Evolutionary conservation across 352 stramenopile genomes (phyloP).

Genomic region (Globisporangium sylvaticum): DNA sequence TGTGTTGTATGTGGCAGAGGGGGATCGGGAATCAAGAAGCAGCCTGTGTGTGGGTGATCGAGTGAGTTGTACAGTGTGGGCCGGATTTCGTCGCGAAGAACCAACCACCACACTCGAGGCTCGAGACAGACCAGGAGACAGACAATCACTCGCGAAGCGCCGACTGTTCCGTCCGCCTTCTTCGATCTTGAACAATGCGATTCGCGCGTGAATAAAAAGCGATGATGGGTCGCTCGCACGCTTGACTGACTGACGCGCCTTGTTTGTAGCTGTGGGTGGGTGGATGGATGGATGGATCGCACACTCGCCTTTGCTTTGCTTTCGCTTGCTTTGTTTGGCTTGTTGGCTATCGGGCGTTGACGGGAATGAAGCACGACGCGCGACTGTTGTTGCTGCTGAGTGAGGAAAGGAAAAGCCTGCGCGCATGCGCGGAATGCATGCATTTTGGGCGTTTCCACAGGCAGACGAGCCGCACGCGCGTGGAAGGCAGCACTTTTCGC

Average conservation of each 20-base stretch:
- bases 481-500: neutral
- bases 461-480: neutral
- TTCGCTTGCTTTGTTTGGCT: neutral
- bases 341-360: neutral
- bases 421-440: neutral
- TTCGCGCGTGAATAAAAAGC: neutral
- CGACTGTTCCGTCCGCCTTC: conserved; percentile 10
- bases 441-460: neutral
- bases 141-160: conserved; percentile 5
- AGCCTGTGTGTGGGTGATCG: neutral
- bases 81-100: neutral
- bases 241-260: neutral
- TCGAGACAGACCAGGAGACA: neutral
- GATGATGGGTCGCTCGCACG: neutral
- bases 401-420: neutral
- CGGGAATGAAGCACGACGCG: neutral
- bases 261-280: neutral
- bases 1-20: neutral
- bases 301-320: neutral
- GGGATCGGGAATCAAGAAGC: neutral
- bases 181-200: conserved; percentile 7
- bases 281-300: neutral
- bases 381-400: neutral
- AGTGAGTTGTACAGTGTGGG: conserved; percentile 10
- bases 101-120: neutral